phyloP scores from a whole-genome alignment of 2,329 filamentous ascomycete species.

The Aspergillus aculeatinus region DNA sequence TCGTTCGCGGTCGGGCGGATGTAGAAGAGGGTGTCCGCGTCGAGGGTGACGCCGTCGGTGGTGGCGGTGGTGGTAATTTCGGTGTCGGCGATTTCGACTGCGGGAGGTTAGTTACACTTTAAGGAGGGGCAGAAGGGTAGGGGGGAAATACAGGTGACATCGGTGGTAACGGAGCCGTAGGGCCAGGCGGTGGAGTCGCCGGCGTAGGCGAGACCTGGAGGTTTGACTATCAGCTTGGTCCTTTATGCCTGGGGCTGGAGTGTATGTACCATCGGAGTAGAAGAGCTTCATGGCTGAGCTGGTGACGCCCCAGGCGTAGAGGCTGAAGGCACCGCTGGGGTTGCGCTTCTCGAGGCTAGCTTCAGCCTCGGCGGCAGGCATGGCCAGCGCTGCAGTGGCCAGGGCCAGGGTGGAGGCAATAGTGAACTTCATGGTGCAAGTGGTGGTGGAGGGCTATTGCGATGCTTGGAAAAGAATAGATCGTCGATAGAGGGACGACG shows the following conservation, averaged over 20 bases:
- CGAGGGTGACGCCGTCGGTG: constrained; percentile 2
- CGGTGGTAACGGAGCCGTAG: constrained; percentile 6
- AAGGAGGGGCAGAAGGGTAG: no score
- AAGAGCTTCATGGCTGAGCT: not conserved
- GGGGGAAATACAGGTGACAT: not conserved
- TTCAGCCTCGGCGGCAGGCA: not conserved
- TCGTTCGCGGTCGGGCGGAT: constrained; percentile 3
- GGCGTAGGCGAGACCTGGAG: constrained; percentile 1
- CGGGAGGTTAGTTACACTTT: not conserved
- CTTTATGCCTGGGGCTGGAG: not conserved
- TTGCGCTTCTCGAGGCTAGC: constrained; percentile 2
- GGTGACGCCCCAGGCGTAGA: constrained; percentile 4
- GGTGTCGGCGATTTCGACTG: not conserved
- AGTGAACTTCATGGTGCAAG: not conserved
- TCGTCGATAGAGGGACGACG: not conserved
- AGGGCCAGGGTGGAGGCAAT: constrained; percentile 1
- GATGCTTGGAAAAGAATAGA: not conserved
- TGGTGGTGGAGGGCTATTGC: not conserved
- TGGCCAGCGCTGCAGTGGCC: not conserved
- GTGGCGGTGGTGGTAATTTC: not conserved
- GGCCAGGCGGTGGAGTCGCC: constrained; percentile 4
- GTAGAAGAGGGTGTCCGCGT: constrained; percentile 3
- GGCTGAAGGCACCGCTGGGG: not conserved
- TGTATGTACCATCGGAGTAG: constrained; percentile 3
- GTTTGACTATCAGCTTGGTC: not conserved